phyloP scores from a whole-genome alignment of 257 asterid genomes.

The Solanum tarijense region DNA sequence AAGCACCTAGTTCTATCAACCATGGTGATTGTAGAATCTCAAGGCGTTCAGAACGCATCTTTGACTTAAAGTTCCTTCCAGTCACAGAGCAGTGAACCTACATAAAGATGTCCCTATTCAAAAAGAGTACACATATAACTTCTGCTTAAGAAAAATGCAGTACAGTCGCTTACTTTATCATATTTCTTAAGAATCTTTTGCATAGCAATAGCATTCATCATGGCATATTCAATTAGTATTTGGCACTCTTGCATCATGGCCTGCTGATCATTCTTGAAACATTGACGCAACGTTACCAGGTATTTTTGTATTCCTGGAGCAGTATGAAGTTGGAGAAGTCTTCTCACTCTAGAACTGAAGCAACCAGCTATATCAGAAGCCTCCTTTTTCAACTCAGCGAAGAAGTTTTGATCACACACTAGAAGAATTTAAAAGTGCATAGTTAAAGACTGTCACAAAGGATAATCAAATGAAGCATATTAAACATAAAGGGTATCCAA shows the following conservation, averaged over 20 bases:
- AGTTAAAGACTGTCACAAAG: not conserved
- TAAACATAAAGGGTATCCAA: not conserved
- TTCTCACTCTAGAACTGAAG: slow-evolving; percentile 70
- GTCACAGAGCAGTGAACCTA: slow-evolving; percentile 68
- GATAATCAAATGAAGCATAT: not conserved
- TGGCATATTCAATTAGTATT: slow-evolving; percentile 55
- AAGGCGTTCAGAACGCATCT: slow-evolving; percentile 44
- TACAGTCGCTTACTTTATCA: slow-evolving; percentile 45
- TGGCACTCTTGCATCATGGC: slow-evolving; percentile 53
- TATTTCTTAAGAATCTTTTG: slow-evolving; percentile 88
- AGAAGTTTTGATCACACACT: slow-evolving; percentile 84
- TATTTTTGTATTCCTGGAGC: slow-evolving; percentile 43
- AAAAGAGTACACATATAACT: not conserved
- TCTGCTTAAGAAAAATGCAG: not conserved
- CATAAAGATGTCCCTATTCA: not conserved
- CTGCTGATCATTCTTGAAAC: slow-evolving; percentile 48
- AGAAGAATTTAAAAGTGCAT: slow-evolving; percentile 4
- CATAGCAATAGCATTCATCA: slow-evolving; percentile 79
- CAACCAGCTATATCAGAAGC: slow-evolving; percentile 72
- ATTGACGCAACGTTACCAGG: slow-evolving; percentile 29
- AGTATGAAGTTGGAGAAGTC: slow-evolving; percentile 59
- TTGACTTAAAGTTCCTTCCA: slow-evolving; percentile 71
- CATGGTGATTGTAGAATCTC: slow-evolving; percentile 80
- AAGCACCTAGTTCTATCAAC: slow-evolving; percentile 79
- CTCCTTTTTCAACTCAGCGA: slow-evolving; percentile 70